Evolutionary conservation across 2,329 filamentous ascomycete species (phyloP), one percentile per base, ranked within the genome.

Genomic region (Colletotrichum endophyticum): DNA sequence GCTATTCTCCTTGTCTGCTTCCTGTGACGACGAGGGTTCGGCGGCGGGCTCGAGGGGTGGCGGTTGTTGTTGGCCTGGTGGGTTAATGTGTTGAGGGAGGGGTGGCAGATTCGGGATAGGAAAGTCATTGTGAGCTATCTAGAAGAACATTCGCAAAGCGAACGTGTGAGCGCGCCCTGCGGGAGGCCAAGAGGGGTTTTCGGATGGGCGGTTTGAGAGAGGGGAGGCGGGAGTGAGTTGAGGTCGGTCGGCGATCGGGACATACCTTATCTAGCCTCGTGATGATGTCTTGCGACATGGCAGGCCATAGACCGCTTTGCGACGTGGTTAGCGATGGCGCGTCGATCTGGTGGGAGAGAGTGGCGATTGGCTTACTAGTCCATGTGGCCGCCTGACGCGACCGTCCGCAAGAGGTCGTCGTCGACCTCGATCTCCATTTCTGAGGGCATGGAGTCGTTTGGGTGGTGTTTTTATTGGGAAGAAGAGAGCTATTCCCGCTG

Each of bases 41-140:
- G 61, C 73, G 70, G 62, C 34, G 2, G 81, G 84, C 16, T 86
- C 85, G 76, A 89, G 84, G 75, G 86, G 85, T 79, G 85, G 87
- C 22, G 74, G 59, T 75, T 83, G 83, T 74, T 84, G 86, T 77
- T 82, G 85, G 79, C 82, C 81, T 75, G 86, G 82, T 71, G 86
- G 82, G 79, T 79, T 70, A 79, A 86, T 81, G 76, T 85, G 84
- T 59, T 86, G 80, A 28, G 85, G 85, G 15, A 86, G 85, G 19
- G 87, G 85, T 39, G 90, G 89, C 69, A 92, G 85, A 70, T 87
- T 88, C 13, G 94, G 94, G 80, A 94, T 93, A 57, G 94, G 92
- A 80, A 98, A 98, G 69, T 94, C 93, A 82, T 92, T 89, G 84
- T 91, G 91, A 56, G 94, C 91, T 79, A 96, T 96, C 95, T 98